phyloP scores from a whole-genome alignment of 306 rosid genomes.

The Lathyrus tuberosus region DNA sequence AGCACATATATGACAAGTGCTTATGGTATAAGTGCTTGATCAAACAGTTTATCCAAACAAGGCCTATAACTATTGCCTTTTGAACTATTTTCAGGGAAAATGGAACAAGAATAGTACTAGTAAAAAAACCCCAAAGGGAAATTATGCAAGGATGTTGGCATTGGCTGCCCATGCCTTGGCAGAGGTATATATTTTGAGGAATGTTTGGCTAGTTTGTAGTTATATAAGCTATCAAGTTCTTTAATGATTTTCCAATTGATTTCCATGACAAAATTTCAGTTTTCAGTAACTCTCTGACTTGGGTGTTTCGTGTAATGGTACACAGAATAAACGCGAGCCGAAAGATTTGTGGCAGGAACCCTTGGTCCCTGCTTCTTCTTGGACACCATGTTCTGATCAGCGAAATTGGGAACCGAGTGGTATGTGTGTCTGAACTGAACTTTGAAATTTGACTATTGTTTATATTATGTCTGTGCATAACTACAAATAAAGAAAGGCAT shows the following conservation, averaged over 20 bases:
- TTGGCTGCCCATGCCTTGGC: slow-evolving; percentile 95
- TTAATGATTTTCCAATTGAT: slow-evolving; percentile 12
- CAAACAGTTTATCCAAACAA: not conserved
- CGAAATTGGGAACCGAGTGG: slow-evolving; percentile 85
- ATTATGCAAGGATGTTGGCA: slow-evolving; percentile 76
- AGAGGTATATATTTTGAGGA: slow-evolving; percentile 66
- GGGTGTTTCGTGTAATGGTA: slow-evolving; percentile 42
- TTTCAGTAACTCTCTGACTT: slow-evolving; percentile 47
- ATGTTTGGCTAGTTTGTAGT: slow-evolving; percentile 28
- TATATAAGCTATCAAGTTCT: slow-evolving; percentile 7
- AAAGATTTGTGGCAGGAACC: slow-evolving; percentile 98
- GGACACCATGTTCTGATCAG: slow-evolving; percentile 90
- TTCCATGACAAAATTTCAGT: slow-evolving; percentile 10
- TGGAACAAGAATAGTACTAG: slow-evolving; percentile 55
- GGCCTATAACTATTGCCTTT: not conserved
- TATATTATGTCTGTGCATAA: slow-evolving; percentile 22
- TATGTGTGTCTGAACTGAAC: slow-evolving; percentile 32
- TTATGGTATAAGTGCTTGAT: not conserved
- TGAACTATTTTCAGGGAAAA: slow-evolving; percentile 54
- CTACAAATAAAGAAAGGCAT: slow-evolving; percentile 24
- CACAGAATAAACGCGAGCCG: slow-evolving; percentile 82
- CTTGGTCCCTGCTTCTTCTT: slow-evolving; percentile 76
- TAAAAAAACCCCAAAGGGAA: slow-evolving; percentile 58
- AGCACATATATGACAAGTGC: not conserved
- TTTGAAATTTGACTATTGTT: slow-evolving; percentile 8